Percentiles rank a stretch among this genome's conserved stretches.
phyloP scores from a whole-genome alignment of 371 early-diverging fungal species.

The Entomophthora muscae region DNA sequence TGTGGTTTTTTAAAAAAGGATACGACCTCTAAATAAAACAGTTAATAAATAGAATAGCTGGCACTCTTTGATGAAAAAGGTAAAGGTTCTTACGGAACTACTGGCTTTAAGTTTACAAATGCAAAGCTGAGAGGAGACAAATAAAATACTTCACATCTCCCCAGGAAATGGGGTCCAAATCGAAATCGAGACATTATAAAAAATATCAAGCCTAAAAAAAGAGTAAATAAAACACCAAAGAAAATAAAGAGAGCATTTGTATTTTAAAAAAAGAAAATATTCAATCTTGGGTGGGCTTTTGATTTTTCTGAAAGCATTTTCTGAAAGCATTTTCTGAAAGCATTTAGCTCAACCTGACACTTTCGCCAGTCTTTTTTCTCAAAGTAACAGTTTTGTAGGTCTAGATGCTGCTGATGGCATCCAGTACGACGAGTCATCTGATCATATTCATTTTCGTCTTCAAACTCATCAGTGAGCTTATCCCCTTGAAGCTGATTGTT shows the following conservation, averaged over 20 bases:
- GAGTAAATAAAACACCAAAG: not conserved
- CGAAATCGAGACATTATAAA: not conserved
- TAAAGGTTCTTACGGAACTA: slow-evolving; percentile 32
- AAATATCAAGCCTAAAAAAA: not conserved
- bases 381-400: slow-evolving; percentile 50
- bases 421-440: slow-evolving; percentile 43
- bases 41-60: not conserved
- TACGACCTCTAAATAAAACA: slow-evolving; percentile 16
- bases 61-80: not conserved
- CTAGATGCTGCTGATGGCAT: slow-evolving; percentile 50
- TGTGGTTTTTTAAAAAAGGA: slow-evolving; percentile 10
- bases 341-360: slow-evolving; percentile 48
- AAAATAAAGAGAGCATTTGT: not conserved
- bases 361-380: slow-evolving; percentile 62
- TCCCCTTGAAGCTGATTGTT: too few species aligned
- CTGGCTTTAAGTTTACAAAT: slow-evolving; percentile 78
- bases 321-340: slow-evolving; percentile 36
- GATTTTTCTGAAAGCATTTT: not conserved
- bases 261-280: not conserved
- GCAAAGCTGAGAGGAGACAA: slow-evolving; percentile 46
- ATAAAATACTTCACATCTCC: slow-evolving; percentile 49
- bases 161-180: slow-evolving; percentile 48
- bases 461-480: slow-evolving; percentile 15
- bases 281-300: not conserved
- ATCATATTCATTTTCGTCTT: slow-evolving; percentile 46